phyloP scores from a whole-genome alignment of 495 filamentous ascomycete genomes.

The Aspergillus panamensis region DNA sequence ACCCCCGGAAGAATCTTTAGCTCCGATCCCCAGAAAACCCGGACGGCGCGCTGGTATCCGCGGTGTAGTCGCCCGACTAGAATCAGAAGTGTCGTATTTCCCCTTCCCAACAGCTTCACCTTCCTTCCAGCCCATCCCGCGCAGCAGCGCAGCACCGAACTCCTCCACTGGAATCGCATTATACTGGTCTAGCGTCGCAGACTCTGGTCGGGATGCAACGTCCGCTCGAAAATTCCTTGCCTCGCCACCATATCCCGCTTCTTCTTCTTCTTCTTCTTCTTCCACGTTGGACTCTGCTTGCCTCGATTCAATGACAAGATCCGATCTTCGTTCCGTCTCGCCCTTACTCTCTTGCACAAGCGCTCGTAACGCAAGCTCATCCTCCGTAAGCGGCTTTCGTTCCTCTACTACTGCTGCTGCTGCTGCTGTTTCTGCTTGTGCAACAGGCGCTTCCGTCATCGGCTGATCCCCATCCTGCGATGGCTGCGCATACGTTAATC shows the following conservation, averaged over 20 bases:
- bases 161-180: slow-evolving; percentile 85
- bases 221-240: slow-evolving; percentile 65
- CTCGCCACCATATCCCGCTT: slow-evolving; percentile 43
- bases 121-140: slow-evolving; percentile 93
- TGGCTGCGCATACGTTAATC: slow-evolving; percentile 42
- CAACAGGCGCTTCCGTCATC: slow-evolving; percentile 30
- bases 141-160: slow-evolving; percentile 82
- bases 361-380: slow-evolving; percentile 77
- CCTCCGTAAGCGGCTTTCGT: slow-evolving; percentile 51
- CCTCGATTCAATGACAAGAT: slow-evolving; percentile 56
- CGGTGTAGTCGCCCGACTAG: slow-evolving; percentile 34
- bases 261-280: slow-evolving; percentile 20
- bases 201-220: slow-evolving; percentile 67
- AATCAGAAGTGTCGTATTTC: slow-evolving; percentile 35
- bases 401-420: slow-evolving; percentile 1
- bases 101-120: slow-evolving; percentile 66
- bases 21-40: slow-evolving; percentile 81
- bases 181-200: slow-evolving; percentile 79
- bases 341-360: slow-evolving; percentile 59
- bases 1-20: slow-evolving; percentile 53
- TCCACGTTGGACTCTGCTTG: slow-evolving; percentile 27
- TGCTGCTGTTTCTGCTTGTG: not conserved
- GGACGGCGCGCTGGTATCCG: slow-evolving; percentile 61
- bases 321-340: slow-evolving; percentile 47
- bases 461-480: slow-evolving; percentile 24